Evolutionary conservation across 2,329 filamentous ascomycete genomes (phyloP).

Genomic region (Leptographium lundbergii): DNA sequence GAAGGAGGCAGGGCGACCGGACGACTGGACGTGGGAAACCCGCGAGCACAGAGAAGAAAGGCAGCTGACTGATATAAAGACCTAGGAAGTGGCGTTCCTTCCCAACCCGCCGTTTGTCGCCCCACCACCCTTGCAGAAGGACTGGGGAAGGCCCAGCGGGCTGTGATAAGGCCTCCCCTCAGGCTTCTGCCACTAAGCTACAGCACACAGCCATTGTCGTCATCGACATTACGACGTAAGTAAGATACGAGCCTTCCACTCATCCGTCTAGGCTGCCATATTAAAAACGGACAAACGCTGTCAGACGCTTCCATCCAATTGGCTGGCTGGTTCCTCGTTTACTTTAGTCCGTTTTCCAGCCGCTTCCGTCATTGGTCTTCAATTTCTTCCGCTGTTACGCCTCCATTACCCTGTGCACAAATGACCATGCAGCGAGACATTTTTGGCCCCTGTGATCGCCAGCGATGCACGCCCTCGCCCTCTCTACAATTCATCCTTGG

Average conservation of each 20-base stretch:
- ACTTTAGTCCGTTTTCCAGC: not conserved
- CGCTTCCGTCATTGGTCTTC: not conserved
- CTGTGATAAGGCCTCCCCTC: not conserved
- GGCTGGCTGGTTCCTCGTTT: too few relatives aligned
- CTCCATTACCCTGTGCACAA: not conserved
- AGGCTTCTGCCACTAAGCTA: not conserved
- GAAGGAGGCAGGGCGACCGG: not conserved
- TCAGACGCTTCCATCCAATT: not conserved
- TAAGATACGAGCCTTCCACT: slow-evolving; percentile 5
- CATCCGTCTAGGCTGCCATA: not conserved
- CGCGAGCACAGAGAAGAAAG: not conserved
- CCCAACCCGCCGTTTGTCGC: not conserved
- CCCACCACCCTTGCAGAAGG: not conserved
- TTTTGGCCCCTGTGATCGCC: not conserved
- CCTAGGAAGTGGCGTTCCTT: not conserved
- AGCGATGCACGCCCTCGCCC: not conserved
- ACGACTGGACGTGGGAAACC: not conserved
- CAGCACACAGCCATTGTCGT: slow-evolving; percentile 3
- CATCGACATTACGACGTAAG: slow-evolving; percentile 5
- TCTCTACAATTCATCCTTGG: slow-evolving; percentile 34
- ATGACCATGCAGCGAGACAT: too few relatives aligned
- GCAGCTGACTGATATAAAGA: not conserved
- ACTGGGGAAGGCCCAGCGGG: not conserved
- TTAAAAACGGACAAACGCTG: not conserved
- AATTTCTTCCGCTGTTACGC: not conserved